Evolutionary conservation across 164 flowering plant species (phyloP), one percentile per base, ranked within the genome.

Genomic region (Aristolochia californica): DNA sequence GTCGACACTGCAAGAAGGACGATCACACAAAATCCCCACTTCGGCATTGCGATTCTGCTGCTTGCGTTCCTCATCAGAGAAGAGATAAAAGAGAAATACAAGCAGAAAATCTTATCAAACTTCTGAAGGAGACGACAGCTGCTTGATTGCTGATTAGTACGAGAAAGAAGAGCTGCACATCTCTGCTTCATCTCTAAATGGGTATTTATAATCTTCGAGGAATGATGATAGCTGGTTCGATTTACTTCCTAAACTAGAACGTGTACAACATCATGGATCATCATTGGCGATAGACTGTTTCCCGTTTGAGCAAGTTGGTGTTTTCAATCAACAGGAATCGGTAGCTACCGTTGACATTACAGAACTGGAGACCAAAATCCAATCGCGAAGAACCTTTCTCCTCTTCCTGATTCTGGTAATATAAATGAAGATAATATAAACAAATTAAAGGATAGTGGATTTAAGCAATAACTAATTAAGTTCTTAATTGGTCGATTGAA

Each of bases 131-230:
- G 58, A 18, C 2, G 40, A 47, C 11, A 16, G 7, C 7, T 8
- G n/a, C n/a, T 44, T 23, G 25, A 8, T 55, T 15, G 30, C 30
- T 28, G 1, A 4, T 43, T 16, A 14, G 51, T 8, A 16, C 18
- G 50, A n/a, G n/a, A n/a, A n/a, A n/a, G n/a, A n/a, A n/a, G n/a
- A 47, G 5, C 20, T 47, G 12, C 48, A 45, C n/a, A 22, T 5
- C 28, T 13, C 28, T 40, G 16, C 16, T 45, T 15, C 48, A 17
- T 47, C 3, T 47, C 8, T 17, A 50, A 7, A 3, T 5, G n/a
- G 15, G 51, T 20, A 44, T 25, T 57, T 57, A 57, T 57, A 57
- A 44, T 30, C 20, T 13, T 30, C 13, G 44, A 23, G 48, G 43
- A 57, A 22, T 28, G 34, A 23, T 21, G 17, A 48, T 23, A 14